A percentile compares a stretch with the other conserved stretches of the same genome.
Evolutionary conservation across 768 basidiomycete species (phyloP).

Genomic region (Leccinum sublutescens): DNA sequence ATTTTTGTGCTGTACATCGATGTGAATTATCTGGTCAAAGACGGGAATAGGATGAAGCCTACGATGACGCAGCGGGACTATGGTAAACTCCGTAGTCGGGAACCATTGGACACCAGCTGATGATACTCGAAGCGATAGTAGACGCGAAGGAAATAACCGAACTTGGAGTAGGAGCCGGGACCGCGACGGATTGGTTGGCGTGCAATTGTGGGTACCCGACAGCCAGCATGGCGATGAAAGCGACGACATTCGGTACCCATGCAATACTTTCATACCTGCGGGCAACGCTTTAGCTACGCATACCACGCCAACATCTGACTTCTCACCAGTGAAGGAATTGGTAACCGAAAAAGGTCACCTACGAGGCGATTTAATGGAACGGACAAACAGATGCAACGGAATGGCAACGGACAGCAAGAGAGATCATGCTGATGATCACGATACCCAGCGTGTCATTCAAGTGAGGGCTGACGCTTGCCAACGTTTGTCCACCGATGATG

Average conservation of each 20-base stretch:
- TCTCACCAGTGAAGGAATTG: constrained; percentile 56
- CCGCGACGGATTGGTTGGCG: constrained; percentile 38
- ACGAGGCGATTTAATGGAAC: neutral
- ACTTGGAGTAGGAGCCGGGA: constrained; percentile 32
- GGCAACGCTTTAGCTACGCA: neutral
- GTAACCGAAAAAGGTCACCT: constrained; percentile 67
- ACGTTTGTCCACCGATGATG: constrained; percentile 62
- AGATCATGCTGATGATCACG: constrained; percentile 33
- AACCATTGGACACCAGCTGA: constrained; percentile 44
- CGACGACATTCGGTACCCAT: constrained; percentile 75
- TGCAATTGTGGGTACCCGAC: constrained; percentile 67
- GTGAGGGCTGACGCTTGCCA: constrained; percentile 45
- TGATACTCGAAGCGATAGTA: constrained; percentile 42
- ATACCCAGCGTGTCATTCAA: constrained; percentile 33
- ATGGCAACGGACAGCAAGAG: constrained; percentile 26
- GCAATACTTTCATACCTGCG: constrained; percentile 69
- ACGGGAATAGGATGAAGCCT: constrained; percentile 8
- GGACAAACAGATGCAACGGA: neutral
- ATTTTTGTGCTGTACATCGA: constrained; percentile 32
- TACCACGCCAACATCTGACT: neutral
- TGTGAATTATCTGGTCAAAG: neutral
- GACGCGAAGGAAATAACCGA: constrained; percentile 44
- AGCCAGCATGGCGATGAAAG: constrained; percentile 65
- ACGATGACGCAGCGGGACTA: constrained; percentile 59
- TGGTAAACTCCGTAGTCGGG: constrained; percentile 53